Conservation (phyloP, 805 yeast species). For the Candida palmyrensis region DNA sequence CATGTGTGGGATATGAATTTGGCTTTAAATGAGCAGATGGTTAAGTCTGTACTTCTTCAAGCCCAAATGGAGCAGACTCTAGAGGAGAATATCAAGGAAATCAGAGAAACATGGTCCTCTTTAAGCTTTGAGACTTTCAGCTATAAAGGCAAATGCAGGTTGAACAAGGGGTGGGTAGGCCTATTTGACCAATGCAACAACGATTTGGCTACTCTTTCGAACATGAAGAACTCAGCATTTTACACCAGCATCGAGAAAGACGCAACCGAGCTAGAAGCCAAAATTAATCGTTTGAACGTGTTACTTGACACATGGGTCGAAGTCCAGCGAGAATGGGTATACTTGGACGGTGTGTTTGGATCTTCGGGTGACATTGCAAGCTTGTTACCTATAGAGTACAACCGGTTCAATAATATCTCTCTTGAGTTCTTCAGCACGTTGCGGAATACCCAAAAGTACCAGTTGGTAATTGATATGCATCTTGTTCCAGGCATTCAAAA, state of each 20-base stretch:
- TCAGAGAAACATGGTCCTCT: conserved; percentile 53
- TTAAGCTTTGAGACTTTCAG: conserved; percentile 48
- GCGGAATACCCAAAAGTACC: conserved; percentile 43
- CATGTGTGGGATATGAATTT: conserved; percentile 60
- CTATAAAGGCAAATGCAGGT: conserved; percentile 45
- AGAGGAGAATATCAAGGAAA: conserved; percentile 48
- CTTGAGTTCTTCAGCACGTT: conserved; percentile 54
- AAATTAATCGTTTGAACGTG: conserved; percentile 44
- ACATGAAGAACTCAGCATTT: conserved; percentile 69
- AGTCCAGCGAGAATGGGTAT: conserved; percentile 84
- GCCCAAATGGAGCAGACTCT: conserved; percentile 73
- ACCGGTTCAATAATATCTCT: conserved; percentile 59
- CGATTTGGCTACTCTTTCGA: conserved; percentile 55
- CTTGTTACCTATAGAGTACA: conserved; percentile 65
- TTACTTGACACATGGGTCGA: conserved; percentile 73
- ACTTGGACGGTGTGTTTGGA: conserved; percentile 74
- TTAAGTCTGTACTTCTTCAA: conserved; percentile 47
- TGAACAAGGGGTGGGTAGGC: conserved; percentile 65
- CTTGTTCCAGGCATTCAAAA: conserved; percentile 43
- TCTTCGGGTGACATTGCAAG: conserved; percentile 47
- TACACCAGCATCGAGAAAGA: conserved; percentile 57
- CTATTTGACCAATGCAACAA: conserved; percentile 55
- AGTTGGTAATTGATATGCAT: conserved; percentile 51
- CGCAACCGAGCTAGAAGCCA: conserved; percentile 49
- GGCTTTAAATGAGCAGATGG: conserved; percentile 33